Evolutionary conservation across 163 green algal species (phyloP).

Genomic region (Chlamydomonas reinhardtii): DNA sequence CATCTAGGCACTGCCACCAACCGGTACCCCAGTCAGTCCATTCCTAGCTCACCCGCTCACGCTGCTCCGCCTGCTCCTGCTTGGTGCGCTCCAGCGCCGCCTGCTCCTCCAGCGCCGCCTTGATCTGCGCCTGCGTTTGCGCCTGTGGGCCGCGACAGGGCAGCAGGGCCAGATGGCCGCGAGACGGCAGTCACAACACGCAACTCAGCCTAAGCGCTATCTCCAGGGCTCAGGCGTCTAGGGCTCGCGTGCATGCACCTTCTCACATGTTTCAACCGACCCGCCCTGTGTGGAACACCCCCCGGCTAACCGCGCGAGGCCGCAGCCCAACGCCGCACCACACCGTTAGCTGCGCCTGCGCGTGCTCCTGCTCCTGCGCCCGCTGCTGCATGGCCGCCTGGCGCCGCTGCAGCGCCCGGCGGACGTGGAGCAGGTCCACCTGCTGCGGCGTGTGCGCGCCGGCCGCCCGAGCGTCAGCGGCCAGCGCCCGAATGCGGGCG

Average conservation of each 20-base stretch:
- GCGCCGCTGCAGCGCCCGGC: not conserved
- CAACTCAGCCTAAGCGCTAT: no score
- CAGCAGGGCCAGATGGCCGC: not conserved
- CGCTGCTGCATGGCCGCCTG: not conserved
- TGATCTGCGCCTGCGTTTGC: not conserved
- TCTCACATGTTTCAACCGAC: not conserved
- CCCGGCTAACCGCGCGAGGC: not conserved
- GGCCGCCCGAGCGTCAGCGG: no score
- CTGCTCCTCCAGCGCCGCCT: conserved; percentile 3
- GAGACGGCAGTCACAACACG: no score
- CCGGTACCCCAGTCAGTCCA: no score
- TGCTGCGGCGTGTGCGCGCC: no score
- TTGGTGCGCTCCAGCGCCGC: not conserved
- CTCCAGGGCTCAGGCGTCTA: no score
- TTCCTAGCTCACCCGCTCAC: not conserved
- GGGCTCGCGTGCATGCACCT: not conserved
- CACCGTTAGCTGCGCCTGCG: conserved; percentile 34
- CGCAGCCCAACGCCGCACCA: not conserved
- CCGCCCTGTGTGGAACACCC: not conserved
- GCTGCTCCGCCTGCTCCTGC: conserved; percentile 18
- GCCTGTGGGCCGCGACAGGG: not conserved
- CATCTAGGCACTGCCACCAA: no score
- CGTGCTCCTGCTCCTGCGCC: conserved; percentile 4
- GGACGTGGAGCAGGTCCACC: no score
- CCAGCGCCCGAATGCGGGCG: not conserved